phyloP scores from a whole-genome alignment of 1,284 basidiomycete species.

The Cryptococcus maquisensis region DNA sequence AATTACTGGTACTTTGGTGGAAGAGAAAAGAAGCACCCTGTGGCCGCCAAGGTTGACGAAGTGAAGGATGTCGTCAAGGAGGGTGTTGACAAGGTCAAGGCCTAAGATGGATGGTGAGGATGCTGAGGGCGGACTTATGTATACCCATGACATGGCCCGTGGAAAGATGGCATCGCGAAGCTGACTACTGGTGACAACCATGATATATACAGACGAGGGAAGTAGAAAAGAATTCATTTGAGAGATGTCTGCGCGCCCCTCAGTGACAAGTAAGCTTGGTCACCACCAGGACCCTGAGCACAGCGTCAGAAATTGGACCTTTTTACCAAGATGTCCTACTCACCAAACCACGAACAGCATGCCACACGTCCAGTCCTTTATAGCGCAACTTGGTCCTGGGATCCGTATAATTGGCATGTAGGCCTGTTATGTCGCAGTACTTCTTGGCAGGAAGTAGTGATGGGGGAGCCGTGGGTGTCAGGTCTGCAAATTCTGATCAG shows the following conservation, averaged over 20 bases:
- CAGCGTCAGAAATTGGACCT: background rate
- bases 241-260: conserved; percentile 45
- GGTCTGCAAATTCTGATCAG: conserved; percentile 26
- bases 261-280: conserved; percentile 47
- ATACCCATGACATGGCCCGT: background rate
- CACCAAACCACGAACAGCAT: conserved; percentile 46
- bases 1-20: conserved; percentile 69
- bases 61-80: conserved; percentile 15
- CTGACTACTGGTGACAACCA: background rate
- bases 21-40: conserved; percentile 39
- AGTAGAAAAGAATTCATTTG: conserved; percentile 25
- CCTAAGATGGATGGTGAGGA: conserved; percentile 12
- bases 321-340: conserved; percentile 13
- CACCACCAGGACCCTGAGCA: conserved; percentile 44
- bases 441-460: conserved; percentile 49
- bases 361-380: conserved; percentile 48
- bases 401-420: conserved; percentile 50
- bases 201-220: background rate
- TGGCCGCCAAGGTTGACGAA: conserved; percentile 12
- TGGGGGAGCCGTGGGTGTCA: conserved; percentile 46
- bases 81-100: conserved; percentile 15
- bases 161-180: background rate
- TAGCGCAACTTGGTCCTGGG: conserved; percentile 48
- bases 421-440: conserved; percentile 55
- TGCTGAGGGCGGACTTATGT: background rate